Conservation (phyloP, 441 rosid species). For the Viola pubescens region DNA sequence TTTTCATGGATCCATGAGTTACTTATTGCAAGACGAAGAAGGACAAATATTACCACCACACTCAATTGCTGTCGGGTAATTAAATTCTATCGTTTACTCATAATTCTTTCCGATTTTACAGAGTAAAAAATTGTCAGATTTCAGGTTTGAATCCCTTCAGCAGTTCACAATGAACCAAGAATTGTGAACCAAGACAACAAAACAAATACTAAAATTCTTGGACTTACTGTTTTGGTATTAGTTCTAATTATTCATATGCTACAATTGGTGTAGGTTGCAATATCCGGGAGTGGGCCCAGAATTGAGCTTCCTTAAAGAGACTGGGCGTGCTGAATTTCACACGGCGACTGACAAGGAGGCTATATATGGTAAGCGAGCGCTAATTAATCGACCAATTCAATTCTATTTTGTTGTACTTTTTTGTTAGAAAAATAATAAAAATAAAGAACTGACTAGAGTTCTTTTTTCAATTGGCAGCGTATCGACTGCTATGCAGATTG, state of each 20-base stretch:
- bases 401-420: background rate
- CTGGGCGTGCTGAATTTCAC: slow-evolving; percentile 53
- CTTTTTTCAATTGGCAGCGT: slow-evolving; percentile 31
- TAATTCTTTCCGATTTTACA: too few species aligned
- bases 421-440: background rate
- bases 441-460: background rate
- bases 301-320: slow-evolving; percentile 56
- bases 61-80: slow-evolving; percentile 67
- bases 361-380: slow-evolving; percentile 35
- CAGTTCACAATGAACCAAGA: too few species aligned
- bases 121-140: too few species aligned
- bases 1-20: slow-evolving; percentile 72
- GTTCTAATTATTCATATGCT: too few species aligned
- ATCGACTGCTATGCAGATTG: slow-evolving; percentile 32
- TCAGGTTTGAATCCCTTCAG: too few species aligned
- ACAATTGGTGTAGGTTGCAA: slow-evolving; percentile 33
- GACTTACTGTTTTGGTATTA: too few species aligned
- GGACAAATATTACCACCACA: slow-evolving; percentile 61
- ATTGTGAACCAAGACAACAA: too few species aligned
- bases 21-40: slow-evolving; percentile 60
- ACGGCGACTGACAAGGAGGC: slow-evolving; percentile 67
- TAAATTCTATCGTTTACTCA: background rate
- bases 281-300: slow-evolving; percentile 85
- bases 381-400: background rate
- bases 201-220: too few species aligned